phyloP scores from a whole-genome alignment of 352 stramenopile species.

The Plasmopara viticola region DNA sequence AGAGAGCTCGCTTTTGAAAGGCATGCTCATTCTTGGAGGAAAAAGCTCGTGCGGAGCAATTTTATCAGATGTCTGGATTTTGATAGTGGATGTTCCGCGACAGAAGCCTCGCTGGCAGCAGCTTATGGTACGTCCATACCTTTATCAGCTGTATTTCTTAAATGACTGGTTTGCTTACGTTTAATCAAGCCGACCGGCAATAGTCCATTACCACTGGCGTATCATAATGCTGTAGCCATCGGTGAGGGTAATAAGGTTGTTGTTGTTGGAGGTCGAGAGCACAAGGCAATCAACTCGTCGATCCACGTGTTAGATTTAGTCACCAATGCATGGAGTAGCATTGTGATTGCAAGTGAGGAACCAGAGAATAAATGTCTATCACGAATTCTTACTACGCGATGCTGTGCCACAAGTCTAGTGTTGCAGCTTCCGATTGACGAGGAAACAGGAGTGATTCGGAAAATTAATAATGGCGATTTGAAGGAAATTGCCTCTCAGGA shows the following conservation, averaged over 20 bases:
- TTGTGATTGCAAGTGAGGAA: slow-evolving; percentile 10
- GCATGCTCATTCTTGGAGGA: too few relatives aligned
- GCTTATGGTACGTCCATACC: too few relatives aligned
- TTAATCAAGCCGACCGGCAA: slow-evolving; percentile 17
- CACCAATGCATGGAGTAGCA: slow-evolving; percentile 36
- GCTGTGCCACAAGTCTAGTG: slow-evolving; percentile 26
- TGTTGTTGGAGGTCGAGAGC: slow-evolving; percentile 40
- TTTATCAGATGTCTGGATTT: too few relatives aligned
- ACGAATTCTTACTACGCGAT: slow-evolving; percentile 22
- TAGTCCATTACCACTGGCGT: slow-evolving; percentile 44
- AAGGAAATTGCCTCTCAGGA: too few relatives aligned
- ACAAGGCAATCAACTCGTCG: slow-evolving; percentile 24
- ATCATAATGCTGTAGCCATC: slow-evolving; percentile 37
- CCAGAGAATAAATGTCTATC: slow-evolving; percentile 1
- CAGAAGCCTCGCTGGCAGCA: too few relatives aligned
- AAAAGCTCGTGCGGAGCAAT: too few relatives aligned
- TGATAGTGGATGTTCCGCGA: too few relatives aligned
- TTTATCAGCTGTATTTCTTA: too few relatives aligned
- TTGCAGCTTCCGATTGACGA: slow-evolving; percentile 30
- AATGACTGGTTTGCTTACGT: too few relatives aligned
- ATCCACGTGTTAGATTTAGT: slow-evolving; percentile 50
- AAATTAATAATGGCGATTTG: neutral
- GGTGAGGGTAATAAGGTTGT: slow-evolving; percentile 34
- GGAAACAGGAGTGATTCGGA: slow-evolving; percentile 12
- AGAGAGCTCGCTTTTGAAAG: slow-evolving; percentile 3